phyloP scores from a whole-genome alignment of 2,329 filamentous ascomycete genomes.

The Onygenales sp. region DNA sequence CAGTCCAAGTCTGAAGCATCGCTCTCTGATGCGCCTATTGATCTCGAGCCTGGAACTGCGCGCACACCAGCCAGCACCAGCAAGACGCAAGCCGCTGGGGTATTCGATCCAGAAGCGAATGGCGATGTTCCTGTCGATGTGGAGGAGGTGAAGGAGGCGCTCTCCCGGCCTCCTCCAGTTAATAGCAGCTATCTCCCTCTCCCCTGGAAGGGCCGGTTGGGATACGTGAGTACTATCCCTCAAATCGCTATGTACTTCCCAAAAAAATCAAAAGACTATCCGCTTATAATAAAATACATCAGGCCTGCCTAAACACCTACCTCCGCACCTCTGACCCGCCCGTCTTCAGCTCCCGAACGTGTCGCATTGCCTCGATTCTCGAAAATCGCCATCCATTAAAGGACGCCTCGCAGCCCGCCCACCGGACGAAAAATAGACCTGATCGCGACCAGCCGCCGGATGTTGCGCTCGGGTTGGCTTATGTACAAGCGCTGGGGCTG shows the following conservation, averaged over 20 bases:
- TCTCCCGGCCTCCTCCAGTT: constrained; percentile 61
- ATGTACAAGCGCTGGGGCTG: constrained; percentile 65
- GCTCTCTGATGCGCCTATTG: not conserved
- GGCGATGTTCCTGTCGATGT: constrained; percentile 43
- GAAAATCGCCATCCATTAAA: constrained; percentile 76
- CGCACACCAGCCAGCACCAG: not conserved
- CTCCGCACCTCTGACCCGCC: constrained; percentile 70
- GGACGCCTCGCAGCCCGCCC: constrained; percentile 66
- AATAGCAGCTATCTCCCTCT: constrained; percentile 76
- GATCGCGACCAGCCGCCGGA: constrained; percentile 63
- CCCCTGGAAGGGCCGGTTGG: constrained; percentile 81
- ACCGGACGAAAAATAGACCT: constrained; percentile 76
- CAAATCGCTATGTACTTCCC: not conserved
- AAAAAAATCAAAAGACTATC: constrained; percentile 14
- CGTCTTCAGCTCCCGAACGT: constrained; percentile 84
- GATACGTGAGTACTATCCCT: constrained; percentile 56
- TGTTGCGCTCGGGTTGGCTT: constrained; percentile 59
- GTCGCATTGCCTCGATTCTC: constrained; percentile 79
- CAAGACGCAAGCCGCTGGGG: constrained; percentile 3
- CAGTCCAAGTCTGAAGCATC: not conserved
- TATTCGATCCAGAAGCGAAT: constrained; percentile 45
- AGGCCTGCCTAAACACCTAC: constrained; percentile 90
- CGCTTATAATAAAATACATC: not conserved
- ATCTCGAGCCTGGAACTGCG: not conserved
- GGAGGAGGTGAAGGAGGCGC: constrained; percentile 49